Conservation (phyloP, 169 alveolate genomes). For the Amoebophrya sp. region DNA sequence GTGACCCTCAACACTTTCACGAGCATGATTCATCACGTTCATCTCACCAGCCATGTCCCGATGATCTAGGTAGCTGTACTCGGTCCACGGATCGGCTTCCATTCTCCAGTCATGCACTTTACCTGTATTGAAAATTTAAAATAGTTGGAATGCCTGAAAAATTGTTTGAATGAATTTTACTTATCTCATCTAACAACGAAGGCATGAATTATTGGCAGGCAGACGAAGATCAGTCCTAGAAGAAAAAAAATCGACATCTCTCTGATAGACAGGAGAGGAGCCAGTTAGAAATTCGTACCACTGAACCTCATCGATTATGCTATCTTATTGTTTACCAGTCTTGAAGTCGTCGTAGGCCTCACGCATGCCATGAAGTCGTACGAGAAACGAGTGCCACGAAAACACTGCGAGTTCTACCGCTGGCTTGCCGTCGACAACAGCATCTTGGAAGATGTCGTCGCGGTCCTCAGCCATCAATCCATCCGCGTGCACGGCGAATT, state of each 20-base stretch:
- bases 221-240: too few species aligned
- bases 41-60: too few species aligned
- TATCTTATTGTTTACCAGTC: neutral
- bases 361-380: neutral
- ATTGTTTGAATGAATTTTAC: too few species aligned
- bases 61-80: neutral
- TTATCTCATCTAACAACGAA: too few species aligned
- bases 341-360: neutral
- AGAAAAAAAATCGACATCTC: too few species aligned
- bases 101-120: neutral
- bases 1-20: too few species aligned
- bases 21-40: too few species aligned
- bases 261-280: too few species aligned
- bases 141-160: too few species aligned
- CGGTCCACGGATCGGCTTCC: constrained; percentile 1
- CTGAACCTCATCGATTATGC: neutral
- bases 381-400: neutral
- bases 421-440: neutral
- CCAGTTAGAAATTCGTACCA: neutral
- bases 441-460: neutral
- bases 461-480: neutral
- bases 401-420: neutral
- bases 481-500: neutral
- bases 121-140: neutral
- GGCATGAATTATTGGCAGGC: too few species aligned